These are phyloP conservation scores for Trichocladium uniseriatum DNA, from an alignment of 495 filamentous ascomycete species.

Conservation along the genomic window DNA sequence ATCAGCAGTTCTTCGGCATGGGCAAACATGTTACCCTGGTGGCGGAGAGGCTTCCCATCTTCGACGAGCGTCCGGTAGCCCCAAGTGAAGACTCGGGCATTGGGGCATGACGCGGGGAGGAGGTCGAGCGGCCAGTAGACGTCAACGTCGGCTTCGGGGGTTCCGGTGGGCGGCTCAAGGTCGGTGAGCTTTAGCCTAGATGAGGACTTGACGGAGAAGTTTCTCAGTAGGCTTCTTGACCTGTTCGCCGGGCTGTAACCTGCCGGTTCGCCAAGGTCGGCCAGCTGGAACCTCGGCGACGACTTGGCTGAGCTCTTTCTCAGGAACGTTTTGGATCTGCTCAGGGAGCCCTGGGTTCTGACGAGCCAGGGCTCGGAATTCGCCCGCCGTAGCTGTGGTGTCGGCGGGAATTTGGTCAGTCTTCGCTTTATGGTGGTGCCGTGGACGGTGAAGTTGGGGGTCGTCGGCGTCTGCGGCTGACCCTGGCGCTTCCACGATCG, in stretches of 20 bases:
- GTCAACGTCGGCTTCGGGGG: constrained; percentile 3
- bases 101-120: constrained; percentile 27
- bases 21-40: constrained; percentile 26
- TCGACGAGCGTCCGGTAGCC: constrained; percentile 27
- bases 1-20: constrained; percentile 26
- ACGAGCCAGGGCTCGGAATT: constrained; percentile 20
- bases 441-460: constrained; percentile 10
- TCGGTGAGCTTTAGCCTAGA: constrained; percentile 12
- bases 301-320: constrained; percentile 21
- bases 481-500: constrained; percentile 25
- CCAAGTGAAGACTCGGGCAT: constrained; percentile 28
- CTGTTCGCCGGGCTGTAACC: too few relatives aligned
- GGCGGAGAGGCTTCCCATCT: constrained; percentile 21
- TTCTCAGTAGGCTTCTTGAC: too few relatives aligned
- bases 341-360: neutral
- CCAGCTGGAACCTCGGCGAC: constrained; percentile 12
- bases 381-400: constrained; percentile 11
- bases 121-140: constrained; percentile 31
- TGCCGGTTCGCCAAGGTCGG: too few relatives aligned
- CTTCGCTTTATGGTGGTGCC: constrained; percentile 5
- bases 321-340: neutral
- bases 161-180: neutral
- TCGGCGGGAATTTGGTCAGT: constrained; percentile 13
- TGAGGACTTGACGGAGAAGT: too few relatives aligned
- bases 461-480: constrained; percentile 6